These are phyloP conservation scores for Crithidia brevicula DNA, from an alignment of 208 protist genomes.

Conservation along the genomic window DNA sequence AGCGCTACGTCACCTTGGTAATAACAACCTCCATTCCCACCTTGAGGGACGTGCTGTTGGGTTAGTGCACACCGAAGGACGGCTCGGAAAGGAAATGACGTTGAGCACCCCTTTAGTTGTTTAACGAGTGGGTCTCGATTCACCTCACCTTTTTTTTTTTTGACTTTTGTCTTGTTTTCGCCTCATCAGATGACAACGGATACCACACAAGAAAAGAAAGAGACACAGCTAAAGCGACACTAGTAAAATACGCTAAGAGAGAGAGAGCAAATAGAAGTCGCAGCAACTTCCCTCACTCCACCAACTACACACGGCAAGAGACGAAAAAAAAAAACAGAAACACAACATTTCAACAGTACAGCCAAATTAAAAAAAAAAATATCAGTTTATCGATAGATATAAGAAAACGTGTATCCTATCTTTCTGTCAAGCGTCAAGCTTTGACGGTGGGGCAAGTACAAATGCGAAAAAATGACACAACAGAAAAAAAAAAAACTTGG, in stretches of 20 bases:
- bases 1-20: too few relatives aligned
- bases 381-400: background rate
- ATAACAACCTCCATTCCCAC: too few relatives aligned
- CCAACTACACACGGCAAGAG: background rate
- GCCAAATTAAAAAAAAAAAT: background rate
- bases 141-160: too few relatives aligned
- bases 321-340: conserved; percentile 1
- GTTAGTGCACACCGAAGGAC: too few relatives aligned
- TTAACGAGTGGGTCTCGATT: too few relatives aligned
- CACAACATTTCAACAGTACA: background rate
- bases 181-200: too few relatives aligned
- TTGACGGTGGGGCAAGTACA: too few relatives aligned
- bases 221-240: background rate
- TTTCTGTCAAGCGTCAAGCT: background rate
- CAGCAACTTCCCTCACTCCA: background rate
- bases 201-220: background rate
- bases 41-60: too few relatives aligned
- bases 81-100: too few relatives aligned
- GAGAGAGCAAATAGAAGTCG: background rate
- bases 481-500: background rate
- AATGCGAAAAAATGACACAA: background rate
- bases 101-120: too few relatives aligned
- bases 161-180: too few relatives aligned
- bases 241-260: background rate
- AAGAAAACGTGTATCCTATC: conserved; percentile 2